Evolutionary conservation across 306 rosid genomes (phyloP), one percentile per base, ranked within the genome.

Genomic region (Biancaea sappan): DNA sequence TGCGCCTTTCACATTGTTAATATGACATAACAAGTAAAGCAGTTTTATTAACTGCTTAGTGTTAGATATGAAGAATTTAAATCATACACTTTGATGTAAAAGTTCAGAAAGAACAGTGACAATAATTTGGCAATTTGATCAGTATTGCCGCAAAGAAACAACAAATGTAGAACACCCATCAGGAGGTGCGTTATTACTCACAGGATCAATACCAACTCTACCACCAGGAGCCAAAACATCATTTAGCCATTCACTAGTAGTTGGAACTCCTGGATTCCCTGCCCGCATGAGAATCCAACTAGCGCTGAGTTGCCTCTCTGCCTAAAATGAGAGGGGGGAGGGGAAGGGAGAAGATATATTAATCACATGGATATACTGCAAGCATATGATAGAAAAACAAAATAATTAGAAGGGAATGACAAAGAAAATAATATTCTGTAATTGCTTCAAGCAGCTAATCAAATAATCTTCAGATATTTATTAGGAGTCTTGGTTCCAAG

Each of bases 211-310:
- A 75, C 94, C 98, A 65, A 94, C 96, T 79, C 96, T 83, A 22
- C 89, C 89, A 50, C 98, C 97, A 6, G 98, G 89, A 80, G 94
- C 78, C 84, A 94, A 83, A 78, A 83, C 90, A 53, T 91, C 88
- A 66, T 88, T 92, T 65, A 94, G 94, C 98, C 98, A 94, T 84
- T 94, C 97, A 29, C 89, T 69, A 3, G 93, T 80, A 9, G 91
- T 81, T n/a, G 96, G 97, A 21, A 94, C 97, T 46, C 96, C 97
- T 2, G 69, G 86, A 73, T 83, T 89, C 52, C 98, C 98, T 3
- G 97, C 87, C 73, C 97, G 88, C 98, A 94, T 94, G 58, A 94
- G 96, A 88, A 84, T 85, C 98, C 98, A 94, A 80, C 88, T 85
- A 25, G 98, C 85, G 56, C 72, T 84, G 74, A 94, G 81, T 80